phyloP scores from a whole-genome alignment of 371 early-diverging fungal genomes.

The Chytridium lagenaria region DNA sequence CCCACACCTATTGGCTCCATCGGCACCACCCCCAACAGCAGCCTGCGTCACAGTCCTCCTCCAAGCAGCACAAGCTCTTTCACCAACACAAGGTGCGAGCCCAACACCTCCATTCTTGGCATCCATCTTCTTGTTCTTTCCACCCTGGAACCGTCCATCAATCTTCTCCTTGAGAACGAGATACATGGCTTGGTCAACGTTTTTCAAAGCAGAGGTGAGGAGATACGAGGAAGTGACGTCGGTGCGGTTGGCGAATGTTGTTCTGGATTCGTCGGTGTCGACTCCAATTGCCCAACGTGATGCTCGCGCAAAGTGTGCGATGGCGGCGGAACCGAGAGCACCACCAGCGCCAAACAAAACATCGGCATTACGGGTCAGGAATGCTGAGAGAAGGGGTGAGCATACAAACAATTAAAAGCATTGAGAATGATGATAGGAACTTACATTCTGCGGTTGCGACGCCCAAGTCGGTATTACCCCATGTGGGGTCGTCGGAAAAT shows the following conservation, averaged over 20 bases:
- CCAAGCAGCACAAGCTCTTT: constrained; percentile 11
- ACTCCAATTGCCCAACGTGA: constrained; percentile 24
- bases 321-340: constrained; percentile 17
- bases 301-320: constrained; percentile 17
- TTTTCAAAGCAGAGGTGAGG: constrained; percentile 19
- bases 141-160: not conserved
- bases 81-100: constrained; percentile 14
- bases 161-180: constrained; percentile 4
- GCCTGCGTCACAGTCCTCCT: no score
- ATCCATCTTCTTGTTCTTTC: constrained; percentile 31
- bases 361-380: constrained; percentile 13
- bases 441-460: not conserved
- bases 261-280: constrained; percentile 19
- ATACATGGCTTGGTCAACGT: constrained; percentile 19
- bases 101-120: constrained; percentile 26
- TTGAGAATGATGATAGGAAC: not conserved
- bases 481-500: constrained; percentile 18
- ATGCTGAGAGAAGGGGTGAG: not conserved
- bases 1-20: no score
- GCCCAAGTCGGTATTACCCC: constrained; percentile 9
- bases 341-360: constrained; percentile 33
- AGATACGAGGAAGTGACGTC: not conserved
- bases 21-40: no score
- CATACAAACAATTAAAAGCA: no score
- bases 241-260: constrained; percentile 22